These are phyloP conservation scores for Metarhizium humberi DNA, from an alignment of 2,329 filamentous ascomycete genomes.

Conservation along the genomic window DNA sequence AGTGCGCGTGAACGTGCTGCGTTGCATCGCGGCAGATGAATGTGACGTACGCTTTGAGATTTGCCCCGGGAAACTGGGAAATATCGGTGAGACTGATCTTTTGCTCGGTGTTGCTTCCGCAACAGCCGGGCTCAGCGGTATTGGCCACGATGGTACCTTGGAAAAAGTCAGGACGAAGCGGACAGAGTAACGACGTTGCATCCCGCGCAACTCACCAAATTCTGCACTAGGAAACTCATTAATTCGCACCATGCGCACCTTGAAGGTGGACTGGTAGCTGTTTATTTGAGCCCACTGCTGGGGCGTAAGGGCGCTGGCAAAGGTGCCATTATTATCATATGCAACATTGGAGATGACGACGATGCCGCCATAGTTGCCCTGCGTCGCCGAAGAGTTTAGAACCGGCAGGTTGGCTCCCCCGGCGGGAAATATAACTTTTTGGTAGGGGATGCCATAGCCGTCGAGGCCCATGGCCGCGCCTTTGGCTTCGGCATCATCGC, in stretches of 20 bases:
- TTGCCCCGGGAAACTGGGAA: not conserved
- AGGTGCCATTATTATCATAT: conserved; percentile 40
- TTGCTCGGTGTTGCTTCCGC: not conserved
- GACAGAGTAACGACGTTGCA: conserved; percentile 26
- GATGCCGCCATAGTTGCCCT: conserved; percentile 52
- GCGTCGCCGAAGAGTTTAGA: conserved; percentile 36
- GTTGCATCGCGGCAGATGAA: not conserved
- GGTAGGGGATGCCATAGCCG: conserved; percentile 51
- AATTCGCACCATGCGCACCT: conserved; percentile 50
- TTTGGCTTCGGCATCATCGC: conserved; percentile 36
- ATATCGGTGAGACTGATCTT: not conserved
- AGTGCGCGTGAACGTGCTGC: conserved; percentile 11
- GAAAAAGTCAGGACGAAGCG: not conserved
- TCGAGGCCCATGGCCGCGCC: conserved; percentile 45
- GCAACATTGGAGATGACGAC: conserved; percentile 43
- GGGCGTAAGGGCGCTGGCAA: conserved; percentile 42
- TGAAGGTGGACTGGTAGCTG: conserved; percentile 47
- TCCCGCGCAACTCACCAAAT: conserved; percentile 29
- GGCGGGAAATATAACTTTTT: conserved; percentile 45
- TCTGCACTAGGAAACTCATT: conserved; percentile 45
- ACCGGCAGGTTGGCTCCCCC: conserved; percentile 38
- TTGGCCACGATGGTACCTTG: not conserved
- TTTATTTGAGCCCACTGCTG: conserved; percentile 48
- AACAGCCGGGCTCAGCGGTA: not conserved
- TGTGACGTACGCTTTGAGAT: not conserved